A percentile compares a stretch with the other conserved stretches of the same genome.
These are phyloP conservation scores for Ophiostoma montium DNA, from an alignment of 2,329 filamentous ascomycete genomes.

Conservation along the genomic window DNA sequence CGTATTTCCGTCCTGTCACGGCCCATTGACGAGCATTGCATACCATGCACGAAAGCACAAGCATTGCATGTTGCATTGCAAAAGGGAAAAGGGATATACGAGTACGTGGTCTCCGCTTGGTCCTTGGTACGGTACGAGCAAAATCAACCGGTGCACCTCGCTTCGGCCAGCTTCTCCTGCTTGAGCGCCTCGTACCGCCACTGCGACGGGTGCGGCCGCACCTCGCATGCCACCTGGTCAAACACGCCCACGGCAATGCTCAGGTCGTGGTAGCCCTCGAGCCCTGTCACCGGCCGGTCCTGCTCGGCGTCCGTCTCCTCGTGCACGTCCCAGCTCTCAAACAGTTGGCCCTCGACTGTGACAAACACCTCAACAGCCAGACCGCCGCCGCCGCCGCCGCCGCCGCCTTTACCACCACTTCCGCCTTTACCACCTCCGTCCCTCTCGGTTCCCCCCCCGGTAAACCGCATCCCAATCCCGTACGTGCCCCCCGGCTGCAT, in stretches of 20 bases:
- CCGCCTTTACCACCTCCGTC: no score
- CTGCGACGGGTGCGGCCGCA: conserved; percentile 42
- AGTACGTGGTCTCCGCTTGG: no score
- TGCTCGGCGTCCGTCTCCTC: conserved; percentile 55
- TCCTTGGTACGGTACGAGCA: no score
- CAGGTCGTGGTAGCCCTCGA: conserved; percentile 59
- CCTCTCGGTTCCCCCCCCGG: no score
- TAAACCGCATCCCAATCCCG: conserved; percentile 57
- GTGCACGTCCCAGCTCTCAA: conserved; percentile 55
- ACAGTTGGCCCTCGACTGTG: conserved; percentile 47
- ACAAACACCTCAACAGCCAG: conserved; percentile 51
- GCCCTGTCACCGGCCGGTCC: conserved; percentile 47
- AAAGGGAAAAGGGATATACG: no score
- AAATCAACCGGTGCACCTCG: background rate
- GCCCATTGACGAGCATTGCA: no score
- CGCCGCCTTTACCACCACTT: no score
- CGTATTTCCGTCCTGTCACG: no score
- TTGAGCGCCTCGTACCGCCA: conserved; percentile 27
- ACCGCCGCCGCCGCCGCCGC: conserved; percentile 9
- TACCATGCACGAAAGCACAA: no score
- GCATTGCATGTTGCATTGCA: no score
- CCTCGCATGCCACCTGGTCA: conserved; percentile 53
- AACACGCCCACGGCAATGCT: conserved; percentile 59
- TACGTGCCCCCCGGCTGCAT: conserved; percentile 42
- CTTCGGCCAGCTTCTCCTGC: background rate